These are phyloP conservation scores for Arabidopsis arenosa DNA, from an alignment of 345 rosid genomes.

Conservation along the genomic window DNA sequence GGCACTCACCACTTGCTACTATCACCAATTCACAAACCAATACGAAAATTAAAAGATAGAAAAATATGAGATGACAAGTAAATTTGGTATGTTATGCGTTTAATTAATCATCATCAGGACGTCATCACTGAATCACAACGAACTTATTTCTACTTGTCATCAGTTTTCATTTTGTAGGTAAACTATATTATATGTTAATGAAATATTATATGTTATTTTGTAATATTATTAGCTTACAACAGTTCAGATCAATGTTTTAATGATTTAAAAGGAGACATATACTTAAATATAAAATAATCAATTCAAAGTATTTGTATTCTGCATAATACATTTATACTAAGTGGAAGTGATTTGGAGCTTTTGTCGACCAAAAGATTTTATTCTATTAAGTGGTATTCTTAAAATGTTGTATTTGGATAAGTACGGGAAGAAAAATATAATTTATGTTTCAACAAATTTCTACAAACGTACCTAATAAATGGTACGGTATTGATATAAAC, in stretches of 20 bases:
- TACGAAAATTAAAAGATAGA: neutral
- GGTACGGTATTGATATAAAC: neutral
- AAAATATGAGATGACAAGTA: neutral
- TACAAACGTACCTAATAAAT: constrained; percentile 17
- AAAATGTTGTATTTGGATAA: constrained; percentile 20
- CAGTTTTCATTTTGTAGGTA: neutral
- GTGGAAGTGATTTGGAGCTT: constrained; percentile 6
- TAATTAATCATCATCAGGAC: constrained; percentile 7
- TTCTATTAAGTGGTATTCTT: constrained; percentile 1
- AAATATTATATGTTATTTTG: neutral
- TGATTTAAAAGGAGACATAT: neutral
- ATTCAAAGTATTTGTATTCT: neutral
- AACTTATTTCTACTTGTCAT: neutral
- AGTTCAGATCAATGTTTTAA: neutral
- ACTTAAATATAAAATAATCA: neutral
- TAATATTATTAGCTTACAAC: neutral
- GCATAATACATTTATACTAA: neutral
- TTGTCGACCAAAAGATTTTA: constrained; percentile 9
- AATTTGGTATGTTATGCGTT: neutral
- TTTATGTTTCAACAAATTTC: constrained; percentile 21
- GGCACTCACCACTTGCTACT: constrained; percentile 5
- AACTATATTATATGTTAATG: neutral
- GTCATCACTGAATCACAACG: neutral
- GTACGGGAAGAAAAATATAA: neutral
- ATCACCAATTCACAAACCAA: neutral